A percentile compares a stretch with the other conserved stretches of the same genome.
These are phyloP conservation scores for Spergularia marina DNA, from an alignment of 148 eudicot species.

Conservation along the genomic window DNA sequence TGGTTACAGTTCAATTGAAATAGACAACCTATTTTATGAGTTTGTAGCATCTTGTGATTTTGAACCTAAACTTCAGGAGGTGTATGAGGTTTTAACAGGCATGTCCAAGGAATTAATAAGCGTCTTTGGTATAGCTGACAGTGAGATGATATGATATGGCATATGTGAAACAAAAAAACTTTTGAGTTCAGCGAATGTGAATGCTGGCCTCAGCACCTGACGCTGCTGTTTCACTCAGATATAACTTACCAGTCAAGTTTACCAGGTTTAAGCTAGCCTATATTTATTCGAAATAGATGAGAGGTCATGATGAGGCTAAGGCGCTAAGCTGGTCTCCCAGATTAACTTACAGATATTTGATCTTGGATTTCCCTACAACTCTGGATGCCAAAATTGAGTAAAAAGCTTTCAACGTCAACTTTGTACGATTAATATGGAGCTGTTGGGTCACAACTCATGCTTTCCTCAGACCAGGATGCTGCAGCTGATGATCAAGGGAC, in stretches of 20 bases:
- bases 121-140: constrained; percentile 9
- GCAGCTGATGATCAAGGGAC: not conserved
- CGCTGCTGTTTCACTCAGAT: not conserved
- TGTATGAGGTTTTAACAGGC: constrained; percentile 21
- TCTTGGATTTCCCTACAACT: not conserved
- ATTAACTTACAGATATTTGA: not conserved
- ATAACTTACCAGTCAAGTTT: not conserved
- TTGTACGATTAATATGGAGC: too few species aligned
- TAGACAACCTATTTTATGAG: constrained; percentile 24
- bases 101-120: constrained; percentile 21
- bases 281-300: not conserved
- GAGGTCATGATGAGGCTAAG: not conserved
- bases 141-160: constrained; percentile 19
- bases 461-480: not conserved
- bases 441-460: not conserved
- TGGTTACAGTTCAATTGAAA: constrained; percentile 37
- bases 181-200: not conserved
- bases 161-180: not conserved
- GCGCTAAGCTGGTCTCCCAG: not conserved
- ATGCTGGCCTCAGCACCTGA: not conserved
- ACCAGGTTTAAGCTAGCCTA: not conserved
- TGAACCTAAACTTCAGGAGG: constrained; percentile 25
- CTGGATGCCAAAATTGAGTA: too few species aligned
- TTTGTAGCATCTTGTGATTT: constrained; percentile 31
- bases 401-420: too few species aligned